Conservation (phyloP, 2,329 filamentous ascomycete genomes). For the Basipetospora chlamydospora region DNA sequence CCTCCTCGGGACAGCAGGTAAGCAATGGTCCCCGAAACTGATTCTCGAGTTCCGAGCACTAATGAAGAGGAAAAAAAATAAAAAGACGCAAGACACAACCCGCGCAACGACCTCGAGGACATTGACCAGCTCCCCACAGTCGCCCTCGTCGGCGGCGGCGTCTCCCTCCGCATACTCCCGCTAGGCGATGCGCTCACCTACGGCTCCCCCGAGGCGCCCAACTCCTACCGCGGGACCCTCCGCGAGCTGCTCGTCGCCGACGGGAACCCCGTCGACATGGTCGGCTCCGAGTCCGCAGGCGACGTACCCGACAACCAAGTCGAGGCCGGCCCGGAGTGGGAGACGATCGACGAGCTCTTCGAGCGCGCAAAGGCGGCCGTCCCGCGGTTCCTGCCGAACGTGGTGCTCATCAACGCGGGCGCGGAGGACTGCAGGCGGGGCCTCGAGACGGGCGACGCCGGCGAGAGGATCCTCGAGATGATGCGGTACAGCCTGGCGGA, state of each 20-base stretch:
- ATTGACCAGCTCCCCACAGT: not conserved
- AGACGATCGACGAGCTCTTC: conserved; percentile 18
- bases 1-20: not conserved
- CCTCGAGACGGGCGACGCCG: conserved; percentile 14
- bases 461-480: conserved; percentile 15
- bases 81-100: not conserved
- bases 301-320: conserved; percentile 20
- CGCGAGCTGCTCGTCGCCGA: conserved; percentile 16
- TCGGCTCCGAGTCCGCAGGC: conserved; percentile 20
- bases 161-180: conserved; percentile 16
- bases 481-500: conserved; percentile 15
- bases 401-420: conserved; percentile 23
- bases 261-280: conserved; percentile 20
- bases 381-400: conserved; percentile 17
- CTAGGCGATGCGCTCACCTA: conserved; percentile 24
- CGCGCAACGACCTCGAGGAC: not conserved
- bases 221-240: conserved; percentile 20
- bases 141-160: conserved; percentile 3
- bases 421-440: conserved; percentile 23
- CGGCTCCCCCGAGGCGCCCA: conserved; percentile 15
- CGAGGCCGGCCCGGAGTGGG: conserved; percentile 21
- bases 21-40: not conserved
- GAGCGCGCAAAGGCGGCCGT: conserved; percentile 15
- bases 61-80: no score
- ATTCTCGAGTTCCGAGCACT: no score